phyloP scores from a whole-genome alignment of 306 rosid species.

The Corylus avellana region DNA sequence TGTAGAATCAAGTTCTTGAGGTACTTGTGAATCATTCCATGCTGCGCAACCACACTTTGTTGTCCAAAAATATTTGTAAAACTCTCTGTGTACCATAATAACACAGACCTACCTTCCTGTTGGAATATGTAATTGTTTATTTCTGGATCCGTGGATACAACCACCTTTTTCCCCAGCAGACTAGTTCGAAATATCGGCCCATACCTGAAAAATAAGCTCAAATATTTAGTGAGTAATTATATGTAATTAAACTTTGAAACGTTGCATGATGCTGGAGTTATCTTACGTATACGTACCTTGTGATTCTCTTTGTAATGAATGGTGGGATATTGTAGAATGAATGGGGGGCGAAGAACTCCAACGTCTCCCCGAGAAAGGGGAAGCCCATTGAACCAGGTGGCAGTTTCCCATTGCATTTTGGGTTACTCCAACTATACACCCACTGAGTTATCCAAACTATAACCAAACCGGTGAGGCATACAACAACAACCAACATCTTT shows the following conservation, averaged over 20 bases:
- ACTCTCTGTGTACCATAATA: conserved; percentile 1
- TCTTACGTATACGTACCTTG: background rate
- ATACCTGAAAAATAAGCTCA: background rate
- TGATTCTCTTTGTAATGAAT: background rate
- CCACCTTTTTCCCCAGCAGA: background rate
- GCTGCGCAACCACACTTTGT: background rate
- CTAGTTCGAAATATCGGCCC: conserved; percentile 6
- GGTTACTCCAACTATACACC: background rate
- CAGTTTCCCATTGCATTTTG: conserved; percentile 13
- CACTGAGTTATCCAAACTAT: background rate
- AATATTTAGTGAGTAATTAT: no score
- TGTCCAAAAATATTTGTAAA: background rate
- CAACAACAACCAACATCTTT: background rate
- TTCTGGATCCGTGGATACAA: conserved; percentile 12
- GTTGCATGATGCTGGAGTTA: no score
- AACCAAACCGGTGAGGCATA: background rate
- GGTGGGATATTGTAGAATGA: background rate
- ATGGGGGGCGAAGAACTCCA: background rate
- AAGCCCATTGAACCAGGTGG: conserved; percentile 9
- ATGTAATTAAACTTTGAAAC: no score
- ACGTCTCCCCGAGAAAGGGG: conserved; percentile 13
- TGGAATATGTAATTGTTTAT: background rate
- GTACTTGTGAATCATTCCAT: conserved; percentile 17
- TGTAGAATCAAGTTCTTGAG: conserved; percentile 11
- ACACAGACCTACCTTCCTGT: conserved; percentile 4